Evolutionary conservation across 2,329 filamentous ascomycete genomes (phyloP).

Genomic region (Elsinoe ampelina): DNA sequence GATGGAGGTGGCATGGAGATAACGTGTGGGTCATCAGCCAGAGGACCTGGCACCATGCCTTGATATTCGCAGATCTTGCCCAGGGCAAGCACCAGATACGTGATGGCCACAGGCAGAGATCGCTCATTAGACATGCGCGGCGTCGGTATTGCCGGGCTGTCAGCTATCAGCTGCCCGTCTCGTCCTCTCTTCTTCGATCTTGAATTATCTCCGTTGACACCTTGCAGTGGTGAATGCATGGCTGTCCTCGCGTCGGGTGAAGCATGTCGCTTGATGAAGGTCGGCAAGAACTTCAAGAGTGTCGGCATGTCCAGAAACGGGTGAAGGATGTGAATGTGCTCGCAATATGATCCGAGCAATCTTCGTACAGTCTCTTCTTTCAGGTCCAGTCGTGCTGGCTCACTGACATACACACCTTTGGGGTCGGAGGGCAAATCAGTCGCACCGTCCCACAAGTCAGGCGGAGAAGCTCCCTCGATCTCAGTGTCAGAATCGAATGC

Average conservation of each 20-base stretch:
- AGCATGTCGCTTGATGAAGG: slow-evolving; percentile 43
- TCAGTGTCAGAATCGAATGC: slow-evolving; percentile 22
- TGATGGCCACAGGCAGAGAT: slow-evolving; percentile 69
- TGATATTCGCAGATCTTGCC: slow-evolving; percentile 66
- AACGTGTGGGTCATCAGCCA: slow-evolving; percentile 38
- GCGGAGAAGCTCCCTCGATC: slow-evolving; percentile 20
- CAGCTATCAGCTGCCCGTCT: slow-evolving; percentile 10
- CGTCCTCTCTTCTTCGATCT: slow-evolving; percentile 12
- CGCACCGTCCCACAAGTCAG: slow-evolving; percentile 3
- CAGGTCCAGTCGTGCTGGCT: slow-evolving; percentile 38
- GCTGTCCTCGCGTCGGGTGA: slow-evolving; percentile 22
- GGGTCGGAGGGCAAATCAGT: slow-evolving; percentile 9
- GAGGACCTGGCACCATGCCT: slow-evolving; percentile 44
- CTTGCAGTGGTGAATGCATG: slow-evolving; percentile 12
- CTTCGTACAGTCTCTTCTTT: slow-evolving; percentile 41
- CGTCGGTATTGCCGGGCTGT: slow-evolving; percentile 22
- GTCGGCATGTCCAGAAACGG: slow-evolving; percentile 51
- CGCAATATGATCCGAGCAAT: slow-evolving; percentile 47
- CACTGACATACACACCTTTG: slow-evolving; percentile 23
- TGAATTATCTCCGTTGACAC: slow-evolving; percentile 11
- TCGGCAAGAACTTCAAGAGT: slow-evolving; percentile 43
- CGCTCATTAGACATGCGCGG: slow-evolving; percentile 37
- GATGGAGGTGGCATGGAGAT: neutral
- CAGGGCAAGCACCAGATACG: slow-evolving; percentile 73
- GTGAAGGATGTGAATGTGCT: slow-evolving; percentile 54